phyloP scores from a whole-genome alignment of 441 rosid species.

The Gossypium davidsonii region DNA sequence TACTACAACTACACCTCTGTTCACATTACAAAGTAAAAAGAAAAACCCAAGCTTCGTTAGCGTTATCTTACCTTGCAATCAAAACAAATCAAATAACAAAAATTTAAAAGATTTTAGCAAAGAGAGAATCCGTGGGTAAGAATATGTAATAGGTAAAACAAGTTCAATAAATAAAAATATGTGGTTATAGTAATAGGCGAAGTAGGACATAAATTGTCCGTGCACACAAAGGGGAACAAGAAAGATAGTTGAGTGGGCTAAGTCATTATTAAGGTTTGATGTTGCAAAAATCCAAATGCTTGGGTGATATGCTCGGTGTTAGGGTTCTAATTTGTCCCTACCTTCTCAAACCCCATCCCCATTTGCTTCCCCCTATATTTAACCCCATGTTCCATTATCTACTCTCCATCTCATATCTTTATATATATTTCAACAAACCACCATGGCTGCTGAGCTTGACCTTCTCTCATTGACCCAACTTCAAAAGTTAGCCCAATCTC shows the following conservation, averaged over 20 bases:
- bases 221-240: too few species aligned
- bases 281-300: slow-evolving; percentile 32
- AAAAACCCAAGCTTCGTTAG: not conserved
- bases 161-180: too few species aligned
- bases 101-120: too few species aligned
- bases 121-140: too few species aligned
- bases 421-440: slow-evolving; percentile 13
- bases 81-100: not conserved
- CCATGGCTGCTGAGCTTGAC: slow-evolving; percentile 43
- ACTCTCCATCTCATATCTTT: not conserved
- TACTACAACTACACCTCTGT: not conserved
- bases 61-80: not conserved
- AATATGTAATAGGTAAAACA: too few species aligned
- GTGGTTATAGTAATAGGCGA: too few species aligned
- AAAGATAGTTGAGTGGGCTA: not conserved
- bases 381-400: slow-evolving; percentile 11
- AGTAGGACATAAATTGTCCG: too few species aligned
- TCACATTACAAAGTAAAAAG: not conserved
- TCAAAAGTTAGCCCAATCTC: slow-evolving; percentile 26
- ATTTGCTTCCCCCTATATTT: not conserved
- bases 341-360: slow-evolving; percentile 22
- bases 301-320: slow-evolving; percentile 28
- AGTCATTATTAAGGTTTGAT: not conserved
- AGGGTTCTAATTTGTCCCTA: slow-evolving; percentile 29
- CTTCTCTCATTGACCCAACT: slow-evolving; percentile 31